Base-by-base conservation (phyloP, 352 stramenopile genomes). In the Phytopythium litorale region DNA sequence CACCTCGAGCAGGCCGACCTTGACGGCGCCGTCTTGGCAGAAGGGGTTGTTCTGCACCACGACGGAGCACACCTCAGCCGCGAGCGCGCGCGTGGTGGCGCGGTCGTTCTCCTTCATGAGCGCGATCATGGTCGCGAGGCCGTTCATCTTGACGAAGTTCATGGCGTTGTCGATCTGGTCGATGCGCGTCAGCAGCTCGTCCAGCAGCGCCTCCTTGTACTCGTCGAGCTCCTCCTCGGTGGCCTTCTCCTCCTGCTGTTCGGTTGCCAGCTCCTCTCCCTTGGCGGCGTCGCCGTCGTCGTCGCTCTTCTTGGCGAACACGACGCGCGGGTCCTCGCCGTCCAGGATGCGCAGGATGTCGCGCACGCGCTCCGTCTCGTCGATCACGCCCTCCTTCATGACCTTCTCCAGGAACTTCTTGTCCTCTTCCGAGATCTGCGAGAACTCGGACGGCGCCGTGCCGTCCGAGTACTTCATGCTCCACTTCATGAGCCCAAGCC, bases 131-230 rank as follows among this genome's bases (percentile, higher is more conserved):
- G 86, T 75, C 1, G 64, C 62, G 21, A 96, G 64, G 1, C 84
- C 87, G 19, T 87, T 71, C 78, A 90, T 90, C 72, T 96, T 96
- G 65, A 86, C 73, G 48, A 96, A 93, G 74, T 92, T 94, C 72
- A 90, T 87, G 37, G 87, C 84, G 40, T 91, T 94, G 73, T 96
- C 87, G 54, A 96, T 91, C 73, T 96, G 84, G 69, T 94, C 87
- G 25, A 96, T 84, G 62, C 84, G 83, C 57, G 77, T 86, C 64
- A 96, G 72, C 60, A 96, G 75, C 65, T 96, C 87, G 60, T 96
- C 87, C 32, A 96, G 71, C 53, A 96, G 71, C 23, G 62, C 67
- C 56, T 96, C 84, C 61, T 91, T 89, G 72, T 96, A 96, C 55
- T 85, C 67, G 25, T 72, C 81, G 23, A 96, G 72, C 56, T 94